These are phyloP conservation scores for Trypanosoma mega DNA, from an alignment of 208 protist species.

Conservation along the genomic window DNA sequence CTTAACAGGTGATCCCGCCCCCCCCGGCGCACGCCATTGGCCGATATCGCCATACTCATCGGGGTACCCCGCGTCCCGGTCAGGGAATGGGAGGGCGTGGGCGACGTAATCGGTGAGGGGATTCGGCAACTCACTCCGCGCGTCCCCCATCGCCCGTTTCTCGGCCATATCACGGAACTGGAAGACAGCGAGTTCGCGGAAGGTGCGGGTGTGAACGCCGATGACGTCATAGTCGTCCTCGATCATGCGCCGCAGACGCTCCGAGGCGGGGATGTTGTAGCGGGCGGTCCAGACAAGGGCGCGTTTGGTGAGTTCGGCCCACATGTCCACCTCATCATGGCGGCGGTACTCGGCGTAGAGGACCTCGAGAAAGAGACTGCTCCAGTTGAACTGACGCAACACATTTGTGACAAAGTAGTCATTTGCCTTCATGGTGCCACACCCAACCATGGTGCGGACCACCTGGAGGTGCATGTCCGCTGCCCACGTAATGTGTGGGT, in stretches of 20 bases:
- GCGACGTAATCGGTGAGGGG: slow-evolving; percentile 88
- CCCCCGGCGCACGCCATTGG: slow-evolving; percentile 87
- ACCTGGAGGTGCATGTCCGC: slow-evolving; percentile 88
- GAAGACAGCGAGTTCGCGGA: slow-evolving; percentile 89
- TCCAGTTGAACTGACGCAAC: slow-evolving; percentile 82
- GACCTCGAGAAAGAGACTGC: slow-evolving; percentile 70
- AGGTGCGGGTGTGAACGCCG: slow-evolving; percentile 82
- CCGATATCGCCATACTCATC: slow-evolving; percentile 92
- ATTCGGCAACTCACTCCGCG: slow-evolving; percentile 84
- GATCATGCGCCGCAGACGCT: slow-evolving; percentile 75
- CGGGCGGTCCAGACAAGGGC: slow-evolving; percentile 88
- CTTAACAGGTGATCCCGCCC: slow-evolving; percentile 78
- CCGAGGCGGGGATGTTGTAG: slow-evolving; percentile 78
- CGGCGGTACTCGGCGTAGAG: slow-evolving; percentile 89
- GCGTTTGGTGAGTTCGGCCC: slow-evolving; percentile 89
- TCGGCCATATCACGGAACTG: slow-evolving; percentile 89
- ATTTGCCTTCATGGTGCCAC: slow-evolving; percentile 89
- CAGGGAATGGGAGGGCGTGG: slow-evolving; percentile 88
- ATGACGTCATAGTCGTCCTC: slow-evolving; percentile 92
- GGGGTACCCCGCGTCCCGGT: slow-evolving; percentile 88
- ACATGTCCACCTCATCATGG: slow-evolving; percentile 77
- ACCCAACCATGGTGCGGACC: slow-evolving; percentile 69
- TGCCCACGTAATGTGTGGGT: slow-evolving; percentile 78
- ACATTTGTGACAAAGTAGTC: slow-evolving; percentile 91
- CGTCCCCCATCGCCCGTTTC: slow-evolving; percentile 64